Evolutionary conservation across 1,284 basidiomycete species (phyloP).

Genomic region (Cystobasidiaceae sp.): DNA sequence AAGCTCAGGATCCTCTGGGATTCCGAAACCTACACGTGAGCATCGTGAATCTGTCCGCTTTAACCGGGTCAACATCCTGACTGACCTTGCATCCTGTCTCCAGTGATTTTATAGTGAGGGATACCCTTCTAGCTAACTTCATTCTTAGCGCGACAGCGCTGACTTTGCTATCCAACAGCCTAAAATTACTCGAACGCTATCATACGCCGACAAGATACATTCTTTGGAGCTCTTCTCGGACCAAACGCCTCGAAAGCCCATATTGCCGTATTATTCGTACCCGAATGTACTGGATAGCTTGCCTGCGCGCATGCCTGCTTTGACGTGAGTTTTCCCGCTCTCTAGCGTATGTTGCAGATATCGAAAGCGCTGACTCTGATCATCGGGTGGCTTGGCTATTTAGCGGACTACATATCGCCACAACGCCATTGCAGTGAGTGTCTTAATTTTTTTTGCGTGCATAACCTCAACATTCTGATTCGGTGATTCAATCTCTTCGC

Average conservation of each 20-base stretch:
- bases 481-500: no score
- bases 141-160: no score
- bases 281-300: constrained; percentile 23
- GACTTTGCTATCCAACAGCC: neutral
- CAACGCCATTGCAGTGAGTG: constrained; percentile 17
- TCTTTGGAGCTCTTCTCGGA: constrained; percentile 18
- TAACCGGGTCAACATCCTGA: neutral
- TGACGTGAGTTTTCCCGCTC: no score
- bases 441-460: no score
- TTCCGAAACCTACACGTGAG: constrained; percentile 16
- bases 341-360: no score
- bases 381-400: no score
- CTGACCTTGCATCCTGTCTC: neutral
- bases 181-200: constrained; percentile 7
- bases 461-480: no score
- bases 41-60: neutral
- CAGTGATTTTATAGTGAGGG: no score
- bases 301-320: constrained; percentile 9
- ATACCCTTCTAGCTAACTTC: no score
- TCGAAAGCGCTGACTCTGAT: no score
- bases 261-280: constrained; percentile 13
- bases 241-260: constrained; percentile 8
- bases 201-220: constrained; percentile 20
- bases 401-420: constrained; percentile 16
- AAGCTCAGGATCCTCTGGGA: constrained; percentile 26